A percentile compares a stretch with the other conserved stretches of the same genome.
phyloP scores from a whole-genome alignment of 202 grass and related monocot species.

The Thinopyrum obtusiflorum region DNA sequence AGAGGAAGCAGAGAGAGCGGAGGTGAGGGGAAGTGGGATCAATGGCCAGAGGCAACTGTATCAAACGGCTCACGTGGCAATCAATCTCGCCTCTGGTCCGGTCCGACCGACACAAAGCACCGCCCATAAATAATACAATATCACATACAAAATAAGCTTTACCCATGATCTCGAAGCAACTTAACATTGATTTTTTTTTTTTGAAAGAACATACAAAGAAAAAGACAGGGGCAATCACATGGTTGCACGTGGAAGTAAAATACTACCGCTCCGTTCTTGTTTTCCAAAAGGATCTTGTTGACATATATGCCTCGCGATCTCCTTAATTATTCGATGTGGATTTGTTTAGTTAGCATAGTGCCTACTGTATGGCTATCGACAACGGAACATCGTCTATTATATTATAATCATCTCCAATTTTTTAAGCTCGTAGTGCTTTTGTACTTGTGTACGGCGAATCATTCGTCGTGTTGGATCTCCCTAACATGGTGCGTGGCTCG shows the following conservation, averaged over 20 bases:
- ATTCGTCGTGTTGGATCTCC: background rate
- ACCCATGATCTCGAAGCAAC: background rate
- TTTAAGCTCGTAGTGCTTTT: background rate
- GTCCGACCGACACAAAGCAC: too few species aligned
- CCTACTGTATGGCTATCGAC: background rate
- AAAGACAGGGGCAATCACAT: background rate
- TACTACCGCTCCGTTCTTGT: background rate
- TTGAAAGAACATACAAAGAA: background rate
- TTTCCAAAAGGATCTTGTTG: background rate
- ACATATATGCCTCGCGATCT: conserved; percentile 12
- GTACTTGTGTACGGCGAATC: background rate
- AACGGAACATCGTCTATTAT: background rate
- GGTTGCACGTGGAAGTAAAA: conserved; percentile 24
- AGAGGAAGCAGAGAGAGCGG: too few species aligned
- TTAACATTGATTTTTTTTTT: background rate
- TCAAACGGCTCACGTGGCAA: too few species aligned
- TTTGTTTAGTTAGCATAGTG: background rate
- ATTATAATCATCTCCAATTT: background rate
- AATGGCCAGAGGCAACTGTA: too few species aligned
- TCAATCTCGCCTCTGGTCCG: too few species aligned
- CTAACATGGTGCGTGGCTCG: background rate
- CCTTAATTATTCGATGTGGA: background rate
- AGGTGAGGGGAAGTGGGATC: too few species aligned
- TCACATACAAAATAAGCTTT: background rate
- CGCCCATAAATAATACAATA: too few species aligned